These are phyloP conservation scores for Thuidium tamariscinum DNA, from an alignment of 225 moss, liverwort and hornwort genomes.

Conservation along the genomic window DNA sequence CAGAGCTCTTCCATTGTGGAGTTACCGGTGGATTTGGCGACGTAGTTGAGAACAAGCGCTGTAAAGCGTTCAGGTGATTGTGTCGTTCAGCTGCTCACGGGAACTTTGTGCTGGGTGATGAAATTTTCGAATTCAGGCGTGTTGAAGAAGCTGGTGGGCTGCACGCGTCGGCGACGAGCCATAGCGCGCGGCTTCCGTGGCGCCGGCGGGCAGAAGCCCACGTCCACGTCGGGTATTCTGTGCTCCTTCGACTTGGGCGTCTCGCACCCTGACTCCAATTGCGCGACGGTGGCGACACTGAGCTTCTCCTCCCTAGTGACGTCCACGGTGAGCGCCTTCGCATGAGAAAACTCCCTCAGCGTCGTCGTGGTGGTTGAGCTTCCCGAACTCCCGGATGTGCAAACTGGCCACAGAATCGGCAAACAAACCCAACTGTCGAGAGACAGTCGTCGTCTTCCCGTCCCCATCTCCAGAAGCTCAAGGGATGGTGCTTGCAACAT, in stretches of 20 bases:
- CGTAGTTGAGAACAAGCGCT: background rate
- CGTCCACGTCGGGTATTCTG: slow-evolving; percentile 44
- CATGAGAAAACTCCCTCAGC: slow-evolving; percentile 6
- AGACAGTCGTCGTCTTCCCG: slow-evolving; percentile 16
- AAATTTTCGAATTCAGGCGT: slow-evolving; percentile 38
- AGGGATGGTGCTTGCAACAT: slow-evolving; percentile 6
- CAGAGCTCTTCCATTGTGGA: background rate
- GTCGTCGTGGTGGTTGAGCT: background rate
- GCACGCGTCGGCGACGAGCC: slow-evolving; percentile 26
- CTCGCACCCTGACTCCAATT: slow-evolving; percentile 29
- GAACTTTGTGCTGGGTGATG: slow-evolving; percentile 33
- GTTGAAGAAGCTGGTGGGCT: slow-evolving; percentile 38
- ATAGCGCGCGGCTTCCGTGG: slow-evolving; percentile 42
- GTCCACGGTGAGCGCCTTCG: background rate
- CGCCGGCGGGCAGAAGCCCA: slow-evolving; percentile 34
- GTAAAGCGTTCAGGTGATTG: background rate
- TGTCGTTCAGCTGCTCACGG: slow-evolving; percentile 12
- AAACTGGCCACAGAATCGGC: slow-evolving; percentile 27
- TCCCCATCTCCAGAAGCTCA: slow-evolving; percentile 21
- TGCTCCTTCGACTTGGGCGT: slow-evolving; percentile 52
- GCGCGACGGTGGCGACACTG: background rate
- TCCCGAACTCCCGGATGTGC: slow-evolving; percentile 6
- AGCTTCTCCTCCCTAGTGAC: slow-evolving; percentile 1
- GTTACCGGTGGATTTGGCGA: background rate
- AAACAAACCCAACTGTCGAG: slow-evolving; percentile 40